Base-by-base conservation (phyloP, 176 grass and related monocot genomes). In the Avena insularis region DNA sequence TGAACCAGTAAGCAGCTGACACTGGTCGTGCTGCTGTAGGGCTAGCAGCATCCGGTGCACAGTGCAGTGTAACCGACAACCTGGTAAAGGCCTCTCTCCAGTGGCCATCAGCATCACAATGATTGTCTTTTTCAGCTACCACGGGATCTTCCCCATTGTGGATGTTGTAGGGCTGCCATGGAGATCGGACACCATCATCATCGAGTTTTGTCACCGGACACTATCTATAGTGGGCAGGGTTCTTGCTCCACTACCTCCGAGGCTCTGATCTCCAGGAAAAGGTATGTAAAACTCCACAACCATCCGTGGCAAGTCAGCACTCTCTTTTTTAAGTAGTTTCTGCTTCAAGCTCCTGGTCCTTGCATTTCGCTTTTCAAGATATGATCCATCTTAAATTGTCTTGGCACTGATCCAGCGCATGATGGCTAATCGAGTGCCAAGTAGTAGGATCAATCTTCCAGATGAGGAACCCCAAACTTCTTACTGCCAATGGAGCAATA, bases 41-140 rank as follows among this genome's bases (percentile, higher is more conserved):
- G 19, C 49, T 10, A 14, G 57, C 50, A 38, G 19, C 83, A 77
- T 77, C 73, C 53, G 13, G 29, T 63, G 58, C 53, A 16, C 14
- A 16, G 53, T 75, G 55, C 58, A 64, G 83, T 51, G 83, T 65
- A 76, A 77, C 73, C 46, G 77, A 66, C 72, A 85, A 85, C 72
- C 31, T 78, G 73, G 11, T 85, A 27, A 85, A 27, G 47, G 21
- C 54, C 3, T 31, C 25, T 43, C 1, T 25, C 0, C 25, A 55
- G 72, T 64, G 25, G 20, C 43, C 6, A 27, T 10, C 61, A 29
- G 29, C 29, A 29, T 29, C 23, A 23, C 23, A 53, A 62, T 82
- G 69, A 82, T 90, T 33, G 20, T 46, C 9, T 54, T 8, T 23
- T 17, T 17, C 9, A 79, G 56, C 80, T 47, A 57, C 3, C 23